phyloP scores from a whole-genome alignment of 2,329 filamentous ascomycete genomes.

The Calonectria pteridis region DNA sequence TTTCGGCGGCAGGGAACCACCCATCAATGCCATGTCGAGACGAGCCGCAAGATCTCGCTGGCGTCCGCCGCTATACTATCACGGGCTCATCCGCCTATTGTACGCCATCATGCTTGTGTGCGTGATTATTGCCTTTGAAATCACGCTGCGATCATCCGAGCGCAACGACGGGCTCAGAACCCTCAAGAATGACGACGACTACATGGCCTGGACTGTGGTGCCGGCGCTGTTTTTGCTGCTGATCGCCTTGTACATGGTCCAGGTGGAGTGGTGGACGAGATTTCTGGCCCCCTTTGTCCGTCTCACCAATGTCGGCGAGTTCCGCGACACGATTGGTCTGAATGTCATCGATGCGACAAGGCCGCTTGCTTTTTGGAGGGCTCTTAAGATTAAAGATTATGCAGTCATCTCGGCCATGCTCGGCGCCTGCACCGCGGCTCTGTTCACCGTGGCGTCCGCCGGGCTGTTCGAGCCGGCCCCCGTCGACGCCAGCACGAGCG shows the following conservation, averaged over 20 bases:
- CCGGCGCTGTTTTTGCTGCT: slow-evolving; percentile 47
- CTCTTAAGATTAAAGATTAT: slow-evolving; percentile 43
- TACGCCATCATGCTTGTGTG: slow-evolving; percentile 44
- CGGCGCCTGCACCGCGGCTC: slow-evolving; percentile 44
- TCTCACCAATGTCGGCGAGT: slow-evolving; percentile 44
- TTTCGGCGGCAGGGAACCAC: slow-evolving; percentile 41
- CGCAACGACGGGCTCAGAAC: slow-evolving; percentile 47
- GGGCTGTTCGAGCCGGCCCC: slow-evolving; percentile 49
- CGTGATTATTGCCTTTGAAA: slow-evolving; percentile 51
- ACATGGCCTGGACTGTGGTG: slow-evolving; percentile 52
- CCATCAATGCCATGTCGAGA: slow-evolving; percentile 21
- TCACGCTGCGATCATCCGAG: slow-evolving; percentile 48
- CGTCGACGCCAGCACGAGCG: slow-evolving; percentile 34
- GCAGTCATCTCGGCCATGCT: slow-evolving; percentile 44
- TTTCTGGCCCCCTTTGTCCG: slow-evolving; percentile 50
- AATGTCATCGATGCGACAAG: slow-evolving; percentile 49
- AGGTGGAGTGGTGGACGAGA: slow-evolving; percentile 49
- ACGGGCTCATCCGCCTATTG: slow-evolving; percentile 44
- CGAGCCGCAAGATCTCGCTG: slow-evolving; percentile 43
- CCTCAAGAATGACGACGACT: slow-evolving; percentile 44
- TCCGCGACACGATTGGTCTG: slow-evolving; percentile 46
- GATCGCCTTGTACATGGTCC: slow-evolving; percentile 47
- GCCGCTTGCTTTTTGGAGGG: slow-evolving; percentile 43
- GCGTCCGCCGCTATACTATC: slow-evolving; percentile 48
- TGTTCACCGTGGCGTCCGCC: slow-evolving; percentile 49